phyloP scores from a whole-genome alignment of 495 filamentous ascomycete genomes.

The Penicillium mononematosum region DNA sequence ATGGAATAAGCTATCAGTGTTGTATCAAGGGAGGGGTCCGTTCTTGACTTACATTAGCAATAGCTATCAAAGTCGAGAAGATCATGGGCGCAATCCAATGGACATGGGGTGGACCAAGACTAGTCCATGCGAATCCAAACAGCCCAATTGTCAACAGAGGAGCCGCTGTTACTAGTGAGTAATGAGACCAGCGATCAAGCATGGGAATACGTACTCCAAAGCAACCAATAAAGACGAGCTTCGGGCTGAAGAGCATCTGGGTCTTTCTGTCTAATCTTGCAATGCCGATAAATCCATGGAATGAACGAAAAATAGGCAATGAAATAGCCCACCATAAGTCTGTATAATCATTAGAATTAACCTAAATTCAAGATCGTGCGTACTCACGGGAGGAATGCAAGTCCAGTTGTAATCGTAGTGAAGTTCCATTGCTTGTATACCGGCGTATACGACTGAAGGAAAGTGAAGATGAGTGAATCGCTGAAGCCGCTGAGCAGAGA shows the following conservation, averaged over 20 bases:
- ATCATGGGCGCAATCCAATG: conserved; percentile 66
- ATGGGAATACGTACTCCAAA: conserved; percentile 35
- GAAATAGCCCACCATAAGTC: conserved; percentile 63
- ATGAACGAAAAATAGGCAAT: conserved; percentile 64
- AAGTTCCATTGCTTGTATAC: conserved; percentile 70
- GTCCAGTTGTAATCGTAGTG: conserved; percentile 51
- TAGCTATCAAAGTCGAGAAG: conserved; percentile 59
- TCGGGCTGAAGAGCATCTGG: conserved; percentile 56
- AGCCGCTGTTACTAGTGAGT: conserved; percentile 40
- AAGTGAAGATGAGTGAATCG: conserved; percentile 80
- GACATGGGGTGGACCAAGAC: conserved; percentile 56
- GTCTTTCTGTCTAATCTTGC: conserved; percentile 39
- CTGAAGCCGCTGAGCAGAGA: conserved; percentile 74
- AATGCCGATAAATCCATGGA: conserved; percentile 60
- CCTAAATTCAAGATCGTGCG: background rate
- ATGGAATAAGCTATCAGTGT: background rate
- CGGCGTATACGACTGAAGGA: conserved; percentile 64
- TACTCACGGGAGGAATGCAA: conserved; percentile 58
- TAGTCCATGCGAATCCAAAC: conserved; percentile 68
- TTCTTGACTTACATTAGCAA: conserved; percentile 49
- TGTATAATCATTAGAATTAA: background rate
- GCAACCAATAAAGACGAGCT: conserved; percentile 54
- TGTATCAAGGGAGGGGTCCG: background rate
- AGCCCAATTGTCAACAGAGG: conserved; percentile 66
- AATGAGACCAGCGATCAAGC: too few species aligned